Evolutionary conservation across 805 yeast genomes (phyloP), one percentile per base, ranked within the genome.

Genomic region (Hanseniaspora lindneri): DNA sequence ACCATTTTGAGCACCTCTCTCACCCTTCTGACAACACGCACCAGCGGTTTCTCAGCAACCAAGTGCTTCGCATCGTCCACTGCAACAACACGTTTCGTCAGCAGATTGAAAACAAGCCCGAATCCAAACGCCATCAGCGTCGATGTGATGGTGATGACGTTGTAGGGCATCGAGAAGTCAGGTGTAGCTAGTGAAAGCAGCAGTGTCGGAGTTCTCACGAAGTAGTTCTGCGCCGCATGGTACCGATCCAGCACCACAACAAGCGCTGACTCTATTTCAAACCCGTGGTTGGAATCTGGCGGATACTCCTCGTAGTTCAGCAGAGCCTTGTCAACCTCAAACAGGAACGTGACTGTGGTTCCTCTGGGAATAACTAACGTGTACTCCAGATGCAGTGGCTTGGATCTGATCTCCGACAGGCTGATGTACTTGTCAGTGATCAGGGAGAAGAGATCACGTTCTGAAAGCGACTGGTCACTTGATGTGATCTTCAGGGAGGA

Each of bases 251-350:
- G 46, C 0, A 84, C 74, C 2, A 81, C 73, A 11, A 86, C 70
- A 10, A 85, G 81, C 4, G 95, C 95, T 0, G 97, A 95, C 21
- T 92, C 92, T 39, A 92, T 77, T 51, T 88, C 89, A 64, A 92
- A 92, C 0, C 98, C 98, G 57, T 92, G 96, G 61, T 92, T 92
- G 2, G 98, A 97, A 68, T 92, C 98, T 1, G 98, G 98, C n/a
- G 98, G 98, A 59, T 92, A 92, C 61, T 92, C 97, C 3, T 87
- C 83, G 52, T 83, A 79, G 50, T 80, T 73, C 27, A 92, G 70
- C 60, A 92, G 70, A 0, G 95, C 79, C 62, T 88, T 92, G 60
- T 92, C 97, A 60, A 89, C 88, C 49, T 80, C 75, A 60, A 83
- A 83, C 2, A 81, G 76, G 46, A 86, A 55, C 1, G 80, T 72